Conservation (phyloP, 1,139 yeast genomes). For the Geotrichum citri-aurantii region DNA sequence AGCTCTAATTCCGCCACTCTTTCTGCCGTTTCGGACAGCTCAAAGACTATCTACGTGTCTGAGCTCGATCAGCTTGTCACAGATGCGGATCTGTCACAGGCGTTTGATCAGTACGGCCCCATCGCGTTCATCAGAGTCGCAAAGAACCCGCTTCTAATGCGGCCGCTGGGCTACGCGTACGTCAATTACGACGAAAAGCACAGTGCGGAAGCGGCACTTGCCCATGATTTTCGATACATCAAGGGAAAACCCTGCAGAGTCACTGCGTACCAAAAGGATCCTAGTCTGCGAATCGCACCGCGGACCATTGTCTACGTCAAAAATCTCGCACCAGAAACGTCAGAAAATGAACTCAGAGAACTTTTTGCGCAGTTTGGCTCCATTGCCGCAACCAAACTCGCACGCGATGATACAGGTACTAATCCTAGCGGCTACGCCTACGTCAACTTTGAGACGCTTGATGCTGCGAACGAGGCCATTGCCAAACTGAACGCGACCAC, state of each 20-base stretch:
- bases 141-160: slow-evolving; percentile 82
- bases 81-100: slow-evolving; percentile 41
- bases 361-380: slow-evolving; percentile 83
- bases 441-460: slow-evolving; percentile 75
- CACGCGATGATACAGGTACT: slow-evolving; percentile 57
- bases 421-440: slow-evolving; percentile 72
- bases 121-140: slow-evolving; percentile 86
- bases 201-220: slow-evolving; percentile 79
- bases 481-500: slow-evolving; percentile 87
- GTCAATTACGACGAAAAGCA: slow-evolving; percentile 75
- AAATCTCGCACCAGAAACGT: slow-evolving; percentile 77
- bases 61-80: slow-evolving; percentile 15
- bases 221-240: slow-evolving; percentile 71
- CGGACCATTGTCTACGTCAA: slow-evolving; percentile 72
- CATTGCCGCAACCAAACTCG: slow-evolving; percentile 84
- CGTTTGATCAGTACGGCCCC: slow-evolving; percentile 77
- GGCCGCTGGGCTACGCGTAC: slow-evolving; percentile 87
- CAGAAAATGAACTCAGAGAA: slow-evolving; percentile 72
- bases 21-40: neutral
- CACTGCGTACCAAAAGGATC: slow-evolving; percentile 93
- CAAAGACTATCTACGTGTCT: slow-evolving; percentile 5
- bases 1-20: neutral
- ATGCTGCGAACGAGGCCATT: slow-evolving; percentile 82
- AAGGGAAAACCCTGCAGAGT: slow-evolving; percentile 87
- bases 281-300: slow-evolving; percentile 58